Evolutionary conservation across 176 grass and related monocot species (phyloP).

Genomic region (Carex pumila): DNA sequence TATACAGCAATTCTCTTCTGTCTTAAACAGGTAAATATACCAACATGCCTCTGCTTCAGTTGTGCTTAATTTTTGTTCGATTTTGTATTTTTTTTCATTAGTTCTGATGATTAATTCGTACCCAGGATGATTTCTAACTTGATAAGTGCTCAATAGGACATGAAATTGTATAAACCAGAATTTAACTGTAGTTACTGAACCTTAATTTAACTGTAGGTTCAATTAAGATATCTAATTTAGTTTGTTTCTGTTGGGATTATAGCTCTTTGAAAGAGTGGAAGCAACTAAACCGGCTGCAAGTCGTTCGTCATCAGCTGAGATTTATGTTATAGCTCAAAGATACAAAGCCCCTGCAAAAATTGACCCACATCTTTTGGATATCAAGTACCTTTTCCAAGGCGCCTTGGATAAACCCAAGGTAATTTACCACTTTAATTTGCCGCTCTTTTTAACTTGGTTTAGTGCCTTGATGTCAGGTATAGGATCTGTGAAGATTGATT

Average conservation of each 20-base stretch:
- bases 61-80: background rate
- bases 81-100: background rate
- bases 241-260: background rate
- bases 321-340: constrained; percentile 73
- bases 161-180: background rate
- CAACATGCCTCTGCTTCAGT: background rate
- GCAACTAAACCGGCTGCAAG: constrained; percentile 83
- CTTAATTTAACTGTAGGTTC: background rate
- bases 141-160: background rate
- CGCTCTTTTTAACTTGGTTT: background rate
- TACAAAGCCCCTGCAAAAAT: constrained; percentile 96
- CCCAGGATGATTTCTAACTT: background rate
- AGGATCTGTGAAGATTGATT: background rate
- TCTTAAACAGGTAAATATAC: constrained; percentile 65
- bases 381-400: constrained; percentile 84
- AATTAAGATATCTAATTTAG: background rate
- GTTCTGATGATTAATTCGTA: background rate
- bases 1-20: constrained; percentile 87
- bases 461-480: background rate
- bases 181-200: background rate
- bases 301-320: constrained; percentile 89
- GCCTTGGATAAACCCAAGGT: constrained; percentile 54
- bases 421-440: constrained; percentile 2
- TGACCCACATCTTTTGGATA: constrained; percentile 78
- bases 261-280: constrained; percentile 92